phyloP scores from a whole-genome alignment of 441 rosid genomes.

The Viola pubescens region DNA sequence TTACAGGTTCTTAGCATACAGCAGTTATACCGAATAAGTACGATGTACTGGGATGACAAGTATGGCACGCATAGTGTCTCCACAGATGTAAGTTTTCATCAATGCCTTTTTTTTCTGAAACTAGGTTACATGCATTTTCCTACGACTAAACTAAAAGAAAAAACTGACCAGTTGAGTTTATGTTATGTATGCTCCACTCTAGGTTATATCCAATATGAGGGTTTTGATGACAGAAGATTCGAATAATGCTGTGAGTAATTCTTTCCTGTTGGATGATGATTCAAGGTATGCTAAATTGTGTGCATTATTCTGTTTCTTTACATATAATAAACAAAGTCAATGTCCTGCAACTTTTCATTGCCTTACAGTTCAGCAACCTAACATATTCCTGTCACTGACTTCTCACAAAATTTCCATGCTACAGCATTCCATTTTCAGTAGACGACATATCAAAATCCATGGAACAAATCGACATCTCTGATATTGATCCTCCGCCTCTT shows the following conservation, averaged over 20 bases:
- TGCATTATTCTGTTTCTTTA: not conserved
- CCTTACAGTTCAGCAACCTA: not conserved
- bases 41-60: conserved; percentile 99
- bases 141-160: not conserved
- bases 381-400: conserved; percentile 1
- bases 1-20: conserved; percentile 89
- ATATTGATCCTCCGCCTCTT: conserved; percentile 85
- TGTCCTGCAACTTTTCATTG: not conserved
- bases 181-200: not conserved
- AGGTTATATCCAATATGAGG: conserved; percentile 96
- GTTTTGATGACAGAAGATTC: conserved; percentile 98
- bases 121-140: conserved; percentile 7
- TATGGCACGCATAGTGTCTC: conserved; percentile 95
- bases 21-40: conserved; percentile 90
- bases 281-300: conserved; percentile 52
- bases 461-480: conserved; percentile 81
- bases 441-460: conserved; percentile 93
- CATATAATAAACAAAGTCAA: not conserved
- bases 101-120: conserved; percentile 14
- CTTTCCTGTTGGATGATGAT: conserved; percentile 93
- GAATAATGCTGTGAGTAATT: conserved; percentile 89
- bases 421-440: conserved; percentile 98
- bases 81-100: conserved; percentile 61
- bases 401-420: conserved; percentile 8
- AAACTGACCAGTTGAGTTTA: conserved; percentile 8